A percentile compares a stretch with the other conserved stretches of the same genome.
These are phyloP conservation scores for Lathyrus oleraceus DNA, from an alignment of 306 rosid species.

Conservation along the genomic window DNA sequence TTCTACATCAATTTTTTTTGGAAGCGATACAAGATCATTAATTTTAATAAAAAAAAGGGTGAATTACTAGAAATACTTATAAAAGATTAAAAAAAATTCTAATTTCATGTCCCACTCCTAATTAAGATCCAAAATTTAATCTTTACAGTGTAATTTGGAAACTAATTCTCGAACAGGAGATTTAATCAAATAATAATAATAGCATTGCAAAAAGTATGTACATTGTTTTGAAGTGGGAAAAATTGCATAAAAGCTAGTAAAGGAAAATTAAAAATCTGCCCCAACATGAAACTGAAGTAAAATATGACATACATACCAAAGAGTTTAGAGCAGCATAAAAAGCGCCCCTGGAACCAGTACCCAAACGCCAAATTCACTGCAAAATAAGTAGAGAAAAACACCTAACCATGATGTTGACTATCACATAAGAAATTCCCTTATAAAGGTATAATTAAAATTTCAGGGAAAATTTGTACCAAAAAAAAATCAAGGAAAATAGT, in stretches of 20 bases:
- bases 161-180: too few species aligned
- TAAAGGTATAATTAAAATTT: slow-evolving; percentile 1
- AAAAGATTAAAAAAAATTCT: too few species aligned
- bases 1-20: too few species aligned
- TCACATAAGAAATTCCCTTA: neutral
- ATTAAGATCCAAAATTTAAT: too few species aligned
- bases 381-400: slow-evolving; percentile 35
- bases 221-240: neutral
- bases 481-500: neutral
- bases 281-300: slow-evolving; percentile 30
- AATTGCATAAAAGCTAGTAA: neutral
- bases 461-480: neutral
- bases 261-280: neutral
- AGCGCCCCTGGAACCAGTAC: slow-evolving; percentile 69
- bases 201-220: slow-evolving; percentile 21
- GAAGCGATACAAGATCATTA: too few species aligned
- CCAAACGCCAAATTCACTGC: slow-evolving; percentile 92
- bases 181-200: slow-evolving; percentile 19
- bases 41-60: too few species aligned
- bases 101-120: too few species aligned
- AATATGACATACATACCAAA: slow-evolving; percentile 53
- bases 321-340: slow-evolving; percentile 73
- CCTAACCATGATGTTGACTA: slow-evolving; percentile 9
- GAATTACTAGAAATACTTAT: too few species aligned
- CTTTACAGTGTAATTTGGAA: slow-evolving; percentile 12